Evolutionary conservation across 805 yeast species (phyloP).

Genomic region (Torulaspora delbrueckii): DNA sequence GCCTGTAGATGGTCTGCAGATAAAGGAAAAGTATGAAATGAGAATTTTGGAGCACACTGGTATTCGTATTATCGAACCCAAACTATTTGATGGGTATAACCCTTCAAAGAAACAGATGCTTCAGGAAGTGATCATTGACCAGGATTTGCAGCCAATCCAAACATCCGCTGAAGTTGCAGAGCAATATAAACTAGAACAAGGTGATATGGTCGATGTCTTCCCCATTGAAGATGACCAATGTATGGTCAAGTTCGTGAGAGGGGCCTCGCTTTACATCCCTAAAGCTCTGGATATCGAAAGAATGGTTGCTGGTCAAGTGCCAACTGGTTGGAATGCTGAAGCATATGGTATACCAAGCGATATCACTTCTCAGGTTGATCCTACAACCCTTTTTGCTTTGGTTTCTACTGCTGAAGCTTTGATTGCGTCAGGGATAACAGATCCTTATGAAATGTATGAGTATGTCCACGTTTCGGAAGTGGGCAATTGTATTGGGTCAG

Average conservation of each 20-base stretch:
- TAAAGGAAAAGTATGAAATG: conserved; percentile 75
- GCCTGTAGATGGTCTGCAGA: conserved; percentile 74
- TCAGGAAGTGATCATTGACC: conserved; percentile 82
- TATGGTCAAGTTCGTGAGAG: conserved; percentile 71
- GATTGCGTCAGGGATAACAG: conserved; percentile 76
- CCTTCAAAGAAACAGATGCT: conserved; percentile 74
- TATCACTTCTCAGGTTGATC: conserved; percentile 76
- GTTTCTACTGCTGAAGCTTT: conserved; percentile 84
- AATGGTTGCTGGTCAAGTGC: conserved; percentile 53
- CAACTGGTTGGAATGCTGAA: conserved; percentile 84
- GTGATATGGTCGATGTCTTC: conserved; percentile 70
- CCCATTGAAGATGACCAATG: conserved; percentile 72
- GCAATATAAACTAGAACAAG: conserved; percentile 76
- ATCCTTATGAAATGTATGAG: conserved; percentile 88
- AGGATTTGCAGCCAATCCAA: conserved; percentile 79
- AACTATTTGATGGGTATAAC: conserved; percentile 70
- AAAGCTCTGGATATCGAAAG: conserved; percentile 40
- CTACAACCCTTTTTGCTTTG: conserved; percentile 72
- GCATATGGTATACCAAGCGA: conserved; percentile 81
- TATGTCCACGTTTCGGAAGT: conserved; percentile 88
- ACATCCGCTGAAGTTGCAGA: conserved; percentile 76
- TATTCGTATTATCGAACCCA: conserved; percentile 84
- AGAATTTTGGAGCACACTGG: conserved; percentile 75
- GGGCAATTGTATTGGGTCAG: conserved; percentile 90
- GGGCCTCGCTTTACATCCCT: conserved; percentile 72